Base-by-base conservation (phyloP, 1,284 basidiomycete genomes). In the Vanrija pseudolonga region DNA sequence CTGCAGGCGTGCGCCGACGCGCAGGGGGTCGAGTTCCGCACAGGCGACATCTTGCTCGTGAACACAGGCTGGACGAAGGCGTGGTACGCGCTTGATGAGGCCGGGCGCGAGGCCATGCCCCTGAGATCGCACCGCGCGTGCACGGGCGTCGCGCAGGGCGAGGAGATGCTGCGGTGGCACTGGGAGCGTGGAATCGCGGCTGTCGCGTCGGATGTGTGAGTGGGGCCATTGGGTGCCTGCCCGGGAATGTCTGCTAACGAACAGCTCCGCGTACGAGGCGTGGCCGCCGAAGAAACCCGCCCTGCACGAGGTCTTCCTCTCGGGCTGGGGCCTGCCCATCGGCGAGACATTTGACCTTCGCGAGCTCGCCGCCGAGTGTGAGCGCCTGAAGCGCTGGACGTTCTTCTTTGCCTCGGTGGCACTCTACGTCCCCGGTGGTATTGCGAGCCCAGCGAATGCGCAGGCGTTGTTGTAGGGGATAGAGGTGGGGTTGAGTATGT, bases 161-260 rank as follows among this genome's bases (percentile, higher is more conserved):
- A 74, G 26, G 66, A 68, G 9, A 59, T 73, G 50, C 61, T 68
- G 40, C 59, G 51, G 38, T 78, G 72, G 65, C 64, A 77, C 53
- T 78, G 77, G 77, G 71, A 78, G 47, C 61, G 77, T 22, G 76
- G 76, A 39, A 75, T 78, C 47, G 69, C 77, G 4, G 77, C 77
- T 3, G 73, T 78, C 8, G 74, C 65, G 1, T 65, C 65, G 2
- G 77, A 79, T 57, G 61, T 64, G 57, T 68, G 56, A 46, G 71
- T 67, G 54, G 24, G 56, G 52, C 17, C 9, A 15, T 1, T 40
- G 38, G 15, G 17, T n/a, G n/a, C n/a, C n/a, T n/a, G n/a, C n/a
- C 38, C 2, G 20, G 8, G 19, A 1, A 4, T 67, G 54, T 14
- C 8, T n/a, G 24, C 43, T 23, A 20, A 15, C 22, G 41, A 20